Evolutionary conservation across 2,329 filamentous ascomycete species (phyloP), one percentile per base, ranked within the genome.

Genomic region (Alternaria ventricosa): DNA sequence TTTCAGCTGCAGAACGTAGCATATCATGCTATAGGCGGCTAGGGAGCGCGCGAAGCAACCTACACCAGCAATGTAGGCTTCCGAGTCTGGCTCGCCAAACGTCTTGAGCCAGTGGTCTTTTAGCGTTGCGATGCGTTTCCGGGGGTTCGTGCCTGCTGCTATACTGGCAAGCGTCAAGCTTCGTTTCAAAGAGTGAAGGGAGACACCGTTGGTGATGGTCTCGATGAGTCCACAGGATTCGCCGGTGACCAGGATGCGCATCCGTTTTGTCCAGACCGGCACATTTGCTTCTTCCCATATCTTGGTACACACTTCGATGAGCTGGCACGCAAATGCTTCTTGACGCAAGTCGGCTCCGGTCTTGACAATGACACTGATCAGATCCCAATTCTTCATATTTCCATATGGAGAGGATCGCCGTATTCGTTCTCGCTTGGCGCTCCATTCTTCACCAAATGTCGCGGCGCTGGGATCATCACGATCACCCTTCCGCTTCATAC

Each of bases 341-440:
- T 96, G 92, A 55, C 92, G 87, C 65, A 96, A 82, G 80, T 96
- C 92, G 3, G 91, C 91, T 3, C 92, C 92, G 11, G 92, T 96
- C 83, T 96, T 96, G 71, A 96, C 90, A 75, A 96, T 96, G 63
- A 96, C 92, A 75, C 91, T 94, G 66, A 96, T 85, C 23, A 96
- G 85, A 74, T 96, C 92, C 92, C 92, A 96, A 75, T 94, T 95
- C 82, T 92, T 92, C 89, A 94, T 93, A 88, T 91, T 93, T 10
- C 92, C 92, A 75, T 94, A 96, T 0, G 92, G 92, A 1, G 92
- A 95, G 1, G 92, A 92, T 71, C 92, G 91, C 65, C 92, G 87
- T 76, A 96, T 93, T 20, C 92, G 90, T 79, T 95, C 92, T 73
- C 91, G 92, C 80, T 96, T 96, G 59, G 89, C 87, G 71, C 91